Evolutionary conservation across 1,284 basidiomycete species (phyloP).

Genomic region (Naganishia cerealis): DNA sequence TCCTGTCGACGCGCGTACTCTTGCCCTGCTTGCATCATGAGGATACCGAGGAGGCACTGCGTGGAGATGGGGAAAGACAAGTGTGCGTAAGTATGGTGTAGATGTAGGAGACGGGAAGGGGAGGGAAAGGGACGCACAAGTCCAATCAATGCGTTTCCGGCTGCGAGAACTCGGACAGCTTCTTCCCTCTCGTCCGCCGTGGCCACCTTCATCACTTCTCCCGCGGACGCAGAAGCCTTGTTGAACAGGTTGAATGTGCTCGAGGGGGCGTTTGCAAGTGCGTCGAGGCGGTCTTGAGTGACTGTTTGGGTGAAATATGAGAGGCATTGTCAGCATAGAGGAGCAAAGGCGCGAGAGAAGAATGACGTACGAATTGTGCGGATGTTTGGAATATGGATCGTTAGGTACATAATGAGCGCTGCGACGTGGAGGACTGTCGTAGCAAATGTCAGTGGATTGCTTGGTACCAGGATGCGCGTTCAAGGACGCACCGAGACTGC

Average conservation of each 20-base stretch:
- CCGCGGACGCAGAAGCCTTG: constrained; percentile 1
- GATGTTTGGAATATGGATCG: constrained; percentile 72
- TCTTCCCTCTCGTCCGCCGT: constrained; percentile 67
- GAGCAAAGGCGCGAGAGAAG: not conserved
- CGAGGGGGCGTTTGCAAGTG: constrained; percentile 1
- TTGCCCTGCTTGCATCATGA: constrained; percentile 69
- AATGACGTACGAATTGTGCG: constrained; percentile 59
- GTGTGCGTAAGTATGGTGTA: not conserved
- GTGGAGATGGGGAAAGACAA: not conserved
- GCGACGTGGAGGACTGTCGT: constrained; percentile 69
- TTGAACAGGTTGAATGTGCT: constrained; percentile 5
- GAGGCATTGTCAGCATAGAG: not conserved
- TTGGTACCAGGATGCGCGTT: not conserved
- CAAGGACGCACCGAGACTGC: constrained; percentile 65
- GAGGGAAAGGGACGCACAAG: constrained; percentile 58
- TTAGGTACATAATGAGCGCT: constrained; percentile 71
- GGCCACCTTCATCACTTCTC: not conserved
- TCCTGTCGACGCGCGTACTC: constrained; percentile 75
- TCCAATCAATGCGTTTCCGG: constrained; percentile 78
- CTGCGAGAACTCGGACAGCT: constrained; percentile 74
- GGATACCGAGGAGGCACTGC: constrained; percentile 48
- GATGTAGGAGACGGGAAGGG: not conserved
- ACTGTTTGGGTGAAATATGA: constrained; percentile 1
- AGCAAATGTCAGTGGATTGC: not conserved
- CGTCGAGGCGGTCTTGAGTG: constrained; percentile 19